A percentile compares a stretch with the other conserved stretches of the same genome.
phyloP scores from a whole-genome alignment of 148 eudicot species.

The Rhododendron molle region DNA sequence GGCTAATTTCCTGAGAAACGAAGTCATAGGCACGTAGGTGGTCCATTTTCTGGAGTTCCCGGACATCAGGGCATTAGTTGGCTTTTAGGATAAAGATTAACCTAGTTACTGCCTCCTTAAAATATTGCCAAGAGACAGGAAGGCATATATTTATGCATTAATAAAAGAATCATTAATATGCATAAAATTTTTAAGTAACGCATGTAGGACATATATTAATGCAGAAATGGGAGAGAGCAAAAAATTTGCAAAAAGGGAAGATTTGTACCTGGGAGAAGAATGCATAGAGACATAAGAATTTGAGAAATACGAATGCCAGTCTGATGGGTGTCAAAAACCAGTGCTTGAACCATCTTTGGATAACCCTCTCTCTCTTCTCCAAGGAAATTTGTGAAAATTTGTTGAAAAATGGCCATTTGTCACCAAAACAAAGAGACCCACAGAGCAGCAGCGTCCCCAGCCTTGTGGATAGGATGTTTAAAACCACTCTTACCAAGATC shows the following conservation, averaged over 20 bases:
- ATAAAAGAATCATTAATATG: not conserved
- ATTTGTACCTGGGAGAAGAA: slow-evolving; percentile 52
- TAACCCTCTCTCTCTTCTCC: slow-evolving; percentile 49
- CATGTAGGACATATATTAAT: not conserved
- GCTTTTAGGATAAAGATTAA: too few species aligned
- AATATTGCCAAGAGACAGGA: too few species aligned
- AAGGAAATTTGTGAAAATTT: slow-evolving; percentile 40
- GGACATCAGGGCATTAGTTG: too few species aligned
- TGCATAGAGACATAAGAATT: slow-evolving; percentile 43
- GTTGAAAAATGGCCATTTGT: slow-evolving; percentile 57
- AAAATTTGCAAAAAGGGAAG: not conserved
- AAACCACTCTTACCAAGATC: slow-evolving; percentile 31
- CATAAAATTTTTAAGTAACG: not conserved
- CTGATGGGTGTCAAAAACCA: slow-evolving; percentile 49
- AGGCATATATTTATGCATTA: not conserved
- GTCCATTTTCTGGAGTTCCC: not conserved
- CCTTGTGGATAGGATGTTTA: slow-evolving; percentile 51
- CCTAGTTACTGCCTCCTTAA: too few species aligned
- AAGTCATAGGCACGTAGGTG: not conserved
- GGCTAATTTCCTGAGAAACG: not conserved
- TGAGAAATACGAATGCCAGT: slow-evolving; percentile 52
- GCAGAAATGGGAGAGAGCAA: not conserved
- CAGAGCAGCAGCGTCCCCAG: slow-evolving; percentile 60
- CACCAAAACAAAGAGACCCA: slow-evolving; percentile 42
- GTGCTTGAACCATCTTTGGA: slow-evolving; percentile 48